Percentiles rank a stretch among this genome's conserved stretches.
These are phyloP conservation scores for Pulchroboletus neoregius DNA, from an alignment of 1,284 basidiomycete genomes.

Conservation along the genomic window DNA sequence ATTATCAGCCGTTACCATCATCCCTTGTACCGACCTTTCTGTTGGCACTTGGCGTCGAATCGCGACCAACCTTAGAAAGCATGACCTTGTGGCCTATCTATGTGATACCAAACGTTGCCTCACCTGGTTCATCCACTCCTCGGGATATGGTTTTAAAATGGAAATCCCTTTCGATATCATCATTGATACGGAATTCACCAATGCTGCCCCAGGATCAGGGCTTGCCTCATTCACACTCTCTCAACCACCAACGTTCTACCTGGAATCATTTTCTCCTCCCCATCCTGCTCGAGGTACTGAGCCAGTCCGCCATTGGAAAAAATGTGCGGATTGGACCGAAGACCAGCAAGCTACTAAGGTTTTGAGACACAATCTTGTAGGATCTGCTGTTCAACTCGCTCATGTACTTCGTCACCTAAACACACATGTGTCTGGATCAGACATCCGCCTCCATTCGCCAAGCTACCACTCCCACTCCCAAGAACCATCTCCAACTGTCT, in stretches of 20 bases:
- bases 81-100: slow-evolving; percentile 71
- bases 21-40: slow-evolving; percentile 68
- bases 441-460: slow-evolving; percentile 38
- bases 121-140: slow-evolving; percentile 73
- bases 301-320: slow-evolving; percentile 51
- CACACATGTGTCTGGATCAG: slow-evolving; percentile 35
- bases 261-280: slow-evolving; percentile 45
- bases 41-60: slow-evolving; percentile 77
- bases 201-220: slow-evolving; percentile 52
- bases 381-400: slow-evolving; percentile 58
- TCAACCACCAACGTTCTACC: slow-evolving; percentile 62
- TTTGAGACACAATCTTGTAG: slow-evolving; percentile 62
- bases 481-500: slow-evolving; percentile 29
- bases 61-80: slow-evolving; percentile 47
- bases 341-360: slow-evolving; percentile 64
- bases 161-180: slow-evolving; percentile 69
- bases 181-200: slow-evolving; percentile 52
- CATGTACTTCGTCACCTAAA: slow-evolving; percentile 54
- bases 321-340: slow-evolving; percentile 75
- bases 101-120: slow-evolving; percentile 61
- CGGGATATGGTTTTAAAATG: slow-evolving; percentile 76
- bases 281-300: slow-evolving; percentile 31
- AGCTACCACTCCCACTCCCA: slow-evolving; percentile 28
- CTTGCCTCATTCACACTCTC: slow-evolving; percentile 61
- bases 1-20: slow-evolving; percentile 62